Evolutionary conservation across 768 basidiomycete genomes (phyloP).

Genomic region (Rhizopogon sp.): DNA sequence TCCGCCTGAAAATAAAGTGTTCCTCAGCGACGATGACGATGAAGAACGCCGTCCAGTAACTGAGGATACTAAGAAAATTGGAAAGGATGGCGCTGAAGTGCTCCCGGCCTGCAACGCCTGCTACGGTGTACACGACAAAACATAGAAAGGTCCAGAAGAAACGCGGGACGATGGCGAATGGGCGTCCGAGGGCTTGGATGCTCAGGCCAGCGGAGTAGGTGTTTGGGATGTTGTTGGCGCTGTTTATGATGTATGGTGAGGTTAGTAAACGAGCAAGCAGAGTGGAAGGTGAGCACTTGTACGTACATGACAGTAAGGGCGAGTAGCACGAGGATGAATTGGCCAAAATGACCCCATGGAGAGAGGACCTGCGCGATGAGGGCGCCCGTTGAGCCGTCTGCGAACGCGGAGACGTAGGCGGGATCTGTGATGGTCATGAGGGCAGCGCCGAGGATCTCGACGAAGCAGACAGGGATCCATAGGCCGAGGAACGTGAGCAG

Average conservation of each 20-base stretch:
- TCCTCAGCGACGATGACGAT: conserved; percentile 41
- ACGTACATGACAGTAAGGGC: conserved; percentile 37
- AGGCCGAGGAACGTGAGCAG: conserved; percentile 45
- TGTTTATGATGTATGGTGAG: conserved; percentile 6
- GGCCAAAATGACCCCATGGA: conserved; percentile 39
- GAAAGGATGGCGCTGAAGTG: conserved; percentile 39
- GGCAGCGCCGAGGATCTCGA: conserved; percentile 29
- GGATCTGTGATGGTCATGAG: conserved; percentile 38
- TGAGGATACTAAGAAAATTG: conserved; percentile 38
- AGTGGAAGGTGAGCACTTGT: not conserved
- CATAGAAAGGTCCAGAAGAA: conserved; percentile 40
- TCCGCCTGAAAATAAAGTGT: conserved; percentile 41
- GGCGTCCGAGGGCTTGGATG: conserved; percentile 39
- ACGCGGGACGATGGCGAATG: conserved; percentile 40
- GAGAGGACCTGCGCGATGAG: conserved; percentile 38
- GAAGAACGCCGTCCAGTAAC: conserved; percentile 45
- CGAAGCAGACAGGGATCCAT: conserved; percentile 42
- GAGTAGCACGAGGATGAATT: conserved; percentile 38
- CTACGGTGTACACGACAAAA: conserved; percentile 34
- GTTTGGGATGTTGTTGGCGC: conserved; percentile 37
- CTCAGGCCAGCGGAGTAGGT: conserved; percentile 45
- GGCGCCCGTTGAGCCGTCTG: conserved; percentile 36
- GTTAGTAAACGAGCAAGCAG: not conserved
- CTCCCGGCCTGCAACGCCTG: conserved; percentile 37
- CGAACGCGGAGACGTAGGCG: conserved; percentile 36